Conservation (phyloP, 176 grass and related monocot genomes). For the Aegilops tauschii region DNA sequence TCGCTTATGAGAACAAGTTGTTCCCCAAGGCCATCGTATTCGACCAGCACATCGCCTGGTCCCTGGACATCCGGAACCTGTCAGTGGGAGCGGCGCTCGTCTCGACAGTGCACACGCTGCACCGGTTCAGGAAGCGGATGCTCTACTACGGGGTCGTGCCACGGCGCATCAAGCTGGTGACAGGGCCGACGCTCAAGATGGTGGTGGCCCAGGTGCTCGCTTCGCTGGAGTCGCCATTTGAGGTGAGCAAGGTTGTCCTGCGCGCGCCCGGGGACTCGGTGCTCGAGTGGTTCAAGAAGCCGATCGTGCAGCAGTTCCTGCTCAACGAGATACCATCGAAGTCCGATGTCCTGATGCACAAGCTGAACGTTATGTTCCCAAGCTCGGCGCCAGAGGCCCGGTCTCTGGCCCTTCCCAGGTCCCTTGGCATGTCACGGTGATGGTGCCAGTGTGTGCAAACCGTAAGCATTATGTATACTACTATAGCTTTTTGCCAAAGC, state of each 20-base stretch:
- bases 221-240: slow-evolving; percentile 74
- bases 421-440: slow-evolving; percentile 62
- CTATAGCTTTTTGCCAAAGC: neutral
- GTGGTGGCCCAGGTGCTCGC: slow-evolving; percentile 77
- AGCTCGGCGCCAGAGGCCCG: slow-evolving; percentile 78
- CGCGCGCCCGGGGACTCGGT: slow-evolving; percentile 69
- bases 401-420: slow-evolving; percentile 53
- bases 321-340: slow-evolving; percentile 95
- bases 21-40: slow-evolving; percentile 97
- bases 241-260: slow-evolving; percentile 90
- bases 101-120: slow-evolving; percentile 75
- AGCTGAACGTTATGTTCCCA: slow-evolving; percentile 87
- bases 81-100: slow-evolving; percentile 68
- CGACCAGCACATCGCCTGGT: slow-evolving; percentile 97
- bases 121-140: slow-evolving; percentile 96
- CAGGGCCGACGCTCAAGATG: slow-evolving; percentile 82
- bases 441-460: slow-evolving; percentile 19
- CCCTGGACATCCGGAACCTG: slow-evolving; percentile 75
- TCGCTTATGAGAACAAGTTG: slow-evolving; percentile 90
- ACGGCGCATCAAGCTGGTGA: slow-evolving; percentile 83
- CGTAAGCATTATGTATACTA: slow-evolving; percentile 29
- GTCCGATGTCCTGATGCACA: slow-evolving; percentile 90
- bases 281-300: slow-evolving; percentile 94
- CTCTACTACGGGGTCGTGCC: slow-evolving; percentile 93
- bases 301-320: slow-evolving; percentile 96